Conservation (phyloP, 2,329 filamentous ascomycete genomes). For the Nannizzia gypsea region DNA sequence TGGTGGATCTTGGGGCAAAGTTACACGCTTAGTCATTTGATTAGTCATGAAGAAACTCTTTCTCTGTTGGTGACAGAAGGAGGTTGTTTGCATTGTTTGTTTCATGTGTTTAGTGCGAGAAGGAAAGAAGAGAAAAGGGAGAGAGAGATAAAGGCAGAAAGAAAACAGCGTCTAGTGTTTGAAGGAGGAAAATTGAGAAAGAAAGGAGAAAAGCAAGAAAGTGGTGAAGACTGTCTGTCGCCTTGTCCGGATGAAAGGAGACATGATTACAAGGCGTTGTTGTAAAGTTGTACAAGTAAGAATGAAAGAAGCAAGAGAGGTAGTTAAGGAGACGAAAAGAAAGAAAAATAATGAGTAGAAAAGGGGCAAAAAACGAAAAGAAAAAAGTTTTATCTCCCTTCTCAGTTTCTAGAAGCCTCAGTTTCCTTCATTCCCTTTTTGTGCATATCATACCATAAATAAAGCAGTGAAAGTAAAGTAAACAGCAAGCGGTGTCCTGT, state of each 20-base stretch:
- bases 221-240: not conserved
- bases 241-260: constrained; percentile 1
- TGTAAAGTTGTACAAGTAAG: not conserved
- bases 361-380: not conserved
- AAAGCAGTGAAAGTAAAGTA: not conserved
- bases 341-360: not conserved
- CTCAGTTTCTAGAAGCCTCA: not conserved
- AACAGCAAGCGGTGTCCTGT: not conserved
- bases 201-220: not conserved
- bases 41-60: not conserved
- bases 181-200: not conserved
- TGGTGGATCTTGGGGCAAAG: not conserved
- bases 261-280: not conserved
- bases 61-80: not conserved
- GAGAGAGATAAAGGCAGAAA: not conserved
- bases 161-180: not conserved
- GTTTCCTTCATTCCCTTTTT: not conserved
- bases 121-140: not conserved
- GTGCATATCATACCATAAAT: constrained; percentile 1
- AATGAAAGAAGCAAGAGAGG: not conserved
- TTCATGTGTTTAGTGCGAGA: not conserved
- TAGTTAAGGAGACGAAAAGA: not conserved
- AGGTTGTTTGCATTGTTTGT: not conserved
- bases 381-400: not conserved
- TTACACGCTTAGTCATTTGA: not conserved